These are phyloP conservation scores for Globisporangium okanoganense DNA, from an alignment of 352 stramenopile genomes.

Conservation along the genomic window DNA sequence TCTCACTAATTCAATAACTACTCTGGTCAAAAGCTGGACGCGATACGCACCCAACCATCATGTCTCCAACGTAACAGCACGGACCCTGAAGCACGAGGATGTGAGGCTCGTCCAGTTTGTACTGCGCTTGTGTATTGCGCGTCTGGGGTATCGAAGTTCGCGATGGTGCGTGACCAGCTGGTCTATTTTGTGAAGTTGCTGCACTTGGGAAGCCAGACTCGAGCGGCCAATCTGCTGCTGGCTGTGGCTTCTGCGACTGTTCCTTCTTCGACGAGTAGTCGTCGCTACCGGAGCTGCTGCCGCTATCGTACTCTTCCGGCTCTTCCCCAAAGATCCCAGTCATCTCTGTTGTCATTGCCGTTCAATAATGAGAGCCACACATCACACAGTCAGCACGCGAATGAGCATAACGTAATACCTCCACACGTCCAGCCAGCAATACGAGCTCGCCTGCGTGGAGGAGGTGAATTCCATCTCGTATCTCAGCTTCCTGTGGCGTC, in stretches of 20 bases:
- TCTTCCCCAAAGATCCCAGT: conserved; percentile 43
- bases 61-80: conserved; percentile 27
- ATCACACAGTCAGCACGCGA: neutral
- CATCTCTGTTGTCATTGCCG: conserved; percentile 31
- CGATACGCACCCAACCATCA: conserved; percentile 23
- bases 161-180: neutral
- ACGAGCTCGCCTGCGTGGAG: conserved; percentile 33
- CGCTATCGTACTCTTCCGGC: conserved; percentile 29
- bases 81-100: conserved; percentile 16
- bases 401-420: neutral
- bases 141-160: neutral
- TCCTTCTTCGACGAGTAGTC: neutral
- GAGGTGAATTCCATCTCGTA: conserved; percentile 35
- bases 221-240: neutral
- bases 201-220: neutral
- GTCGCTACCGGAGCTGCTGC: conserved; percentile 7
- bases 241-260: neutral
- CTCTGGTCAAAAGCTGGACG: neutral
- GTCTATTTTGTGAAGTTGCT: neutral
- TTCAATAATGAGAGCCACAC: neutral
- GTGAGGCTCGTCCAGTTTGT: neutral
- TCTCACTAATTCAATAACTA: too few species aligned
- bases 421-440: too few species aligned
- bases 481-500: conserved; percentile 12
- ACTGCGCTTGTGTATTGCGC: neutral